Conservation (phyloP, 768 basidiomycete species). For the Leccinum fibrillosum region DNA sequence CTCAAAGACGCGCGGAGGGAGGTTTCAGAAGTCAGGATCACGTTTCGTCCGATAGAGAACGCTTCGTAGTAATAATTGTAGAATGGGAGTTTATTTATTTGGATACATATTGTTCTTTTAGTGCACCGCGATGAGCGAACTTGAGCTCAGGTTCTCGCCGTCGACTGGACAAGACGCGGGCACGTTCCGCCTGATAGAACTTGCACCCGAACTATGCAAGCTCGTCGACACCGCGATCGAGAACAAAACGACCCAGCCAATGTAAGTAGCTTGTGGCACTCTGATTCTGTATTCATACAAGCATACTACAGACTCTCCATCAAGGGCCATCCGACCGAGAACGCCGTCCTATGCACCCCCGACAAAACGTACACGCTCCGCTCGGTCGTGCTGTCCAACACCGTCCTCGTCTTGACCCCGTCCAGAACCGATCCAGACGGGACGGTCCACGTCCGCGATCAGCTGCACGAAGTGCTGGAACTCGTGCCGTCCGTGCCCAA, state of each 20-base stretch:
- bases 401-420: conserved; percentile 69
- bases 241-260: conserved; percentile 30
- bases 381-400: conserved; percentile 87
- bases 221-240: conserved; percentile 54
- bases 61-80: conserved; percentile 1
- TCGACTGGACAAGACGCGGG: conserved; percentile 46
- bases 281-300: neutral
- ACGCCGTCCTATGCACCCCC: conserved; percentile 86
- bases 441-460: conserved; percentile 69
- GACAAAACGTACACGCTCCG: conserved; percentile 80
- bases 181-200: conserved; percentile 68
- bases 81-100: too few species aligned
- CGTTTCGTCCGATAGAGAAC: conserved; percentile 47
- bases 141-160: conserved; percentile 51
- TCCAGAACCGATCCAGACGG: conserved; percentile 35
- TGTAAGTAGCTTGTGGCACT: conserved; percentile 4
- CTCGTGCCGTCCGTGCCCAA: conserved; percentile 74
- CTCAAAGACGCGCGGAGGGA: conserved; percentile 60
- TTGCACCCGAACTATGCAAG: conserved; percentile 64
- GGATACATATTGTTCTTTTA: too few species aligned
- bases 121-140: conserved; percentile 16
- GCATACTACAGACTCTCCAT: conserved; percentile 54
- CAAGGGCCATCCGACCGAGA: conserved; percentile 78
- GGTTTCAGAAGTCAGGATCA: conserved; percentile 68
- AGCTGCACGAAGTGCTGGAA: conserved; percentile 82